These are phyloP conservation scores for Eucalyptus coolabah DNA, from an alignment of 345 rosid species.

Conservation along the genomic window DNA sequence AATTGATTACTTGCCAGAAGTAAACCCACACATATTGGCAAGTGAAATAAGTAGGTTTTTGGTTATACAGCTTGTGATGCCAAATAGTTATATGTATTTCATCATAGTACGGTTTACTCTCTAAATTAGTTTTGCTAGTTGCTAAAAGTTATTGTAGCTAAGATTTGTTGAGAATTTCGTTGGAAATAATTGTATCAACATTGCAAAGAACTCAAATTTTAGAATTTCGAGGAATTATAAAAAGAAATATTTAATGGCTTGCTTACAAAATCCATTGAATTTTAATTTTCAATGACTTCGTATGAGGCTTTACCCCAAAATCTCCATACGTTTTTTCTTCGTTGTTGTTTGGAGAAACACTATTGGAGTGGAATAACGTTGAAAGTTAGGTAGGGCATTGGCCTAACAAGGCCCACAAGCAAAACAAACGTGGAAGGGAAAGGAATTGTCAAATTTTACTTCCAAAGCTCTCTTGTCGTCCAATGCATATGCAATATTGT, in stretches of 20 bases:
- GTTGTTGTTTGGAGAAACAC: neutral
- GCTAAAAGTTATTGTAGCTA: neutral
- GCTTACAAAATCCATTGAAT: neutral
- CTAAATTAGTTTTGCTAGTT: neutral
- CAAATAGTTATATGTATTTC: neutral
- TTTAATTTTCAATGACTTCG: neutral
- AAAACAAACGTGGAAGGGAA: neutral
- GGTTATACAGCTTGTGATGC: neutral
- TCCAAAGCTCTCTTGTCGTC: neutral
- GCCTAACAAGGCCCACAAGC: neutral
- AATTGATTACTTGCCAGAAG: neutral
- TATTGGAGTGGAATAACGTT: neutral
- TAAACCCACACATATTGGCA: neutral
- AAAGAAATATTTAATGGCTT: neutral
- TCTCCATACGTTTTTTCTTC: neutral
- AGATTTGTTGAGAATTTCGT: neutral
- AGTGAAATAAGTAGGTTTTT: neutral
- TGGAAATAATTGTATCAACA: neutral
- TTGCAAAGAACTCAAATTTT: neutral
- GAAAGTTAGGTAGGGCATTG: neutral
- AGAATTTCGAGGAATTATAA: neutral
- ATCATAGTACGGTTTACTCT: neutral
- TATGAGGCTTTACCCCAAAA: neutral
- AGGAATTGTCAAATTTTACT: neutral
- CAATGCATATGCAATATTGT: neutral